phyloP scores from a whole-genome alignment of 2,329 filamentous ascomycete species.

The Rhytidhysteron rufulum region DNA sequence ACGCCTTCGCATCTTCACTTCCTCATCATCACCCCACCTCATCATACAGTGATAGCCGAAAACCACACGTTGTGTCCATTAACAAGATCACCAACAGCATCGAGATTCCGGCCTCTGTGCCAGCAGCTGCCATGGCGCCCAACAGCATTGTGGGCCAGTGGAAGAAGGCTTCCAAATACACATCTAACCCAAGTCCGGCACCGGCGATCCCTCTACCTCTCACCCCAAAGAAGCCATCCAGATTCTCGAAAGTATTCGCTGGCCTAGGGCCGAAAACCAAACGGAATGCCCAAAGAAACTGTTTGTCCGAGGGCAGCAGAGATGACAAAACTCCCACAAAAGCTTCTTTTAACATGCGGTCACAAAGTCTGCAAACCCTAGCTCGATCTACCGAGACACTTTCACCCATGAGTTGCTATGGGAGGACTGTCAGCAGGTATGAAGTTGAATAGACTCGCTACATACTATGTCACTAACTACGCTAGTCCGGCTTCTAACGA shows the following conservation, averaged over 20 bases:
- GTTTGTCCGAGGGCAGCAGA: conserved; percentile 21
- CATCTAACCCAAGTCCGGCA: background rate
- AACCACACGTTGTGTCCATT: background rate
- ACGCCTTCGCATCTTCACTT: background rate
- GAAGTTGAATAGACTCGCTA: too few relatives aligned
- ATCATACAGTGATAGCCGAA: background rate
- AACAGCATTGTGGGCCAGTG: background rate
- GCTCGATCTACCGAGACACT: conserved; percentile 14
- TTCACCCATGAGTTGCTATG: too few relatives aligned
- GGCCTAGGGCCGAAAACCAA: conserved; percentile 9
- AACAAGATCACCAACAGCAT: background rate
- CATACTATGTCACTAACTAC: background rate
- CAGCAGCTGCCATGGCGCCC: background rate
- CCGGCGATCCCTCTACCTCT: too few relatives aligned
- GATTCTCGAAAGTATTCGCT: conserved; percentile 15
- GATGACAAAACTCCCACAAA: conserved; percentile 24
- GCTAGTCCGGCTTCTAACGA: background rate
- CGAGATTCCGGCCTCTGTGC: background rate
- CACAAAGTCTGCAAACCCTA: conserved; percentile 23
- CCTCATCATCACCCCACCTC: background rate
- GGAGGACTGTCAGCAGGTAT: too few relatives aligned
- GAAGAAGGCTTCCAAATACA: background rate
- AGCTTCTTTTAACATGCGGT: conserved; percentile 15
- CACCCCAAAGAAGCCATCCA: conserved; percentile 4
- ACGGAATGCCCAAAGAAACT: conserved; percentile 12